Evolutionary conservation across 805 yeast species (phyloP), one percentile per base, ranked within the genome.

Genomic region (Pichia heedii): DNA sequence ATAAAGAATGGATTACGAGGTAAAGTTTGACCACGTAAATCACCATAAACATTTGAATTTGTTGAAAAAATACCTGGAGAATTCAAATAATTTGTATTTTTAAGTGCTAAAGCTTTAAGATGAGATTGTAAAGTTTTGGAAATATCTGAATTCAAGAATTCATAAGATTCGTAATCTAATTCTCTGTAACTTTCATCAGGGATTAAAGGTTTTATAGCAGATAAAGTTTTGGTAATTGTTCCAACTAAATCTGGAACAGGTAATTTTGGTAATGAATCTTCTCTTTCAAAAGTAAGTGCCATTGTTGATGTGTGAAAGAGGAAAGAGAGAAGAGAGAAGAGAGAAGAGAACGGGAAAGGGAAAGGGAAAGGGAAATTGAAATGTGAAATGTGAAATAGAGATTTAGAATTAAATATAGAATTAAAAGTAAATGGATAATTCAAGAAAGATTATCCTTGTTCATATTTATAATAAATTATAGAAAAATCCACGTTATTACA

Each of bases 1-100:
- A 84, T 74, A 50, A 84, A 69, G 54, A 81, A 83, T 1, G 94
- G 94, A 56, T 83, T 84, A 48, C 90, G 67, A 5, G 94, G 94
- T 36, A 84, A 63, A 1, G 80, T 74, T 49, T 79, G 82, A 19
- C 84, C 83, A 40, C 79, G 67, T 24, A 77, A 63, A 43, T 77
- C 82, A 16, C 82, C 81, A 52, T 77, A 77, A 30, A 76, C 73
- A 12, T 78, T 78, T 0, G 84, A 76, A 30, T 78, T 71, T 9
- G 74, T 70, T 36, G 76, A 67, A 11, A 71, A 55, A 18, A 65
- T 62, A 1, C 66, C 68, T 22, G 55, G 67, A 27, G 69, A 70
- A 51, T 79, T 79, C 42, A 83, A 60, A 58, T 83, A 83, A 50
- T 73, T 67, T 9, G 68, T 66, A 39, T 72, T 67, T 6, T 60